phyloP scores from a whole-genome alignment of 768 basidiomycete genomes.

The Stropharia rugosoannulata region DNA sequence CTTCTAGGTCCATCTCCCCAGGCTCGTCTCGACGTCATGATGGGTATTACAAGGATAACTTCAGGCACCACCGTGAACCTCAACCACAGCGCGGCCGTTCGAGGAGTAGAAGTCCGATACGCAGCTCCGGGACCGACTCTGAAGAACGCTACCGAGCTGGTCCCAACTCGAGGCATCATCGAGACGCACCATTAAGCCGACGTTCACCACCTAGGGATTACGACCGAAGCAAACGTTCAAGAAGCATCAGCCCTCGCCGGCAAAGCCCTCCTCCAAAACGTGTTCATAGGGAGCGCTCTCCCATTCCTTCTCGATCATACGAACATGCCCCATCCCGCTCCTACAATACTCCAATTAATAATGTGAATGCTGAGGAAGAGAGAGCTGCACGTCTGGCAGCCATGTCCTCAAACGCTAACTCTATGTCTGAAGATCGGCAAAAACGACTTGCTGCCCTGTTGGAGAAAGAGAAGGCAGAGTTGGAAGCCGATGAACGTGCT shows the following conservation, averaged over 20 bases:
- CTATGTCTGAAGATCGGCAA: constrained; percentile 66
- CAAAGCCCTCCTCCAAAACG: constrained; percentile 44
- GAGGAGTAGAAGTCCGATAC: constrained; percentile 29
- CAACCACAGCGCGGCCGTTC: constrained; percentile 30
- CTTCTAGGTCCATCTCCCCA: constrained; percentile 49
- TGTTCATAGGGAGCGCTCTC: constrained; percentile 45
- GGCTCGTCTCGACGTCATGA: constrained; percentile 26
- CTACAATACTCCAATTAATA: constrained; percentile 6
- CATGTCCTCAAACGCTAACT: constrained; percentile 77
- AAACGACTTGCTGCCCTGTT: constrained; percentile 67
- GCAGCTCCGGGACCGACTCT: constrained; percentile 19
- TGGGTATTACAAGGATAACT: constrained; percentile 21
- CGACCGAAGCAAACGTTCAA: constrained; percentile 38
- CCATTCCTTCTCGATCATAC: constrained; percentile 22
- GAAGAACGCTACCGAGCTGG: constrained; percentile 29
- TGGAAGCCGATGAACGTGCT: constrained; percentile 67
- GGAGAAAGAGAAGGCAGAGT: constrained; percentile 76
- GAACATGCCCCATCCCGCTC: constrained; percentile 9
- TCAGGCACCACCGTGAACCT: constrained; percentile 24
- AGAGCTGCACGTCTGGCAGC: constrained; percentile 88
- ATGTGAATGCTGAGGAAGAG: constrained; percentile 38
- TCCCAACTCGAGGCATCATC: constrained; percentile 49
- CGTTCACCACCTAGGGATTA: constrained; percentile 20
- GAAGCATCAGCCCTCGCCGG: constrained; percentile 33
- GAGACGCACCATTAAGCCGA: constrained; percentile 25